These are phyloP conservation scores for Mercurialis annua DNA, from an alignment of 345 rosid species.

Conservation along the genomic window DNA sequence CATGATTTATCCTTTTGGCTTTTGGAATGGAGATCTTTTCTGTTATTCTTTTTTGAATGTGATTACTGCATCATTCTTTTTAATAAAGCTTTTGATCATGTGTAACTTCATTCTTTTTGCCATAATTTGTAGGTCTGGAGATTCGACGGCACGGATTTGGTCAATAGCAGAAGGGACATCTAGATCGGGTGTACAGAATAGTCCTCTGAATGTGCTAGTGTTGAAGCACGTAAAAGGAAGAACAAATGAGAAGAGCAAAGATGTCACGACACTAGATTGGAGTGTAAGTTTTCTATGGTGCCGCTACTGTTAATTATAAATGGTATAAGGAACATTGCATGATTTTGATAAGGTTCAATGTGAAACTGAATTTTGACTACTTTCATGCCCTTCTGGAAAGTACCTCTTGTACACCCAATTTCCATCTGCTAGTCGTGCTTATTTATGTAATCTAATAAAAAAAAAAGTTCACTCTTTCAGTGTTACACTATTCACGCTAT, in stretches of 20 bases:
- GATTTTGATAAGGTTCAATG: background rate
- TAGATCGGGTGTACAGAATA: constrained; percentile 46
- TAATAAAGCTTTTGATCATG: background rate
- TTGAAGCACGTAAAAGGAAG: constrained; percentile 93
- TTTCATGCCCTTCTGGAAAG: background rate
- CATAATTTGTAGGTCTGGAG: constrained; percentile 69
- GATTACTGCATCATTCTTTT: background rate
- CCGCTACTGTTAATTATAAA: background rate
- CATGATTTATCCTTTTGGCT: too few species aligned
- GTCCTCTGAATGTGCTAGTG: constrained; percentile 56
- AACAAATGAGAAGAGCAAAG: constrained; percentile 96
- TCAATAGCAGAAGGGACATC: constrained; percentile 59
- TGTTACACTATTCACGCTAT: background rate
- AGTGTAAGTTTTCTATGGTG: constrained; percentile 62
- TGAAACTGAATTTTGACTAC: background rate
- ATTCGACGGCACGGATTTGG: constrained; percentile 99
- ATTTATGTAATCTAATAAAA: too few species aligned
- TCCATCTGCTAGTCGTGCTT: background rate
- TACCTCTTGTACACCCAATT: background rate
- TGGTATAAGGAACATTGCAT: background rate
- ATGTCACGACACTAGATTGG: constrained; percentile 99
- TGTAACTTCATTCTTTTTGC: constrained; percentile 12
- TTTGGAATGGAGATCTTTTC: too few species aligned
- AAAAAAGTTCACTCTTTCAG: background rate
- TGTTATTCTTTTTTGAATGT: background rate